Conservation (phyloP, 495 filamentous ascomycete species). For the Lindgomyces ingoldianus region DNA sequence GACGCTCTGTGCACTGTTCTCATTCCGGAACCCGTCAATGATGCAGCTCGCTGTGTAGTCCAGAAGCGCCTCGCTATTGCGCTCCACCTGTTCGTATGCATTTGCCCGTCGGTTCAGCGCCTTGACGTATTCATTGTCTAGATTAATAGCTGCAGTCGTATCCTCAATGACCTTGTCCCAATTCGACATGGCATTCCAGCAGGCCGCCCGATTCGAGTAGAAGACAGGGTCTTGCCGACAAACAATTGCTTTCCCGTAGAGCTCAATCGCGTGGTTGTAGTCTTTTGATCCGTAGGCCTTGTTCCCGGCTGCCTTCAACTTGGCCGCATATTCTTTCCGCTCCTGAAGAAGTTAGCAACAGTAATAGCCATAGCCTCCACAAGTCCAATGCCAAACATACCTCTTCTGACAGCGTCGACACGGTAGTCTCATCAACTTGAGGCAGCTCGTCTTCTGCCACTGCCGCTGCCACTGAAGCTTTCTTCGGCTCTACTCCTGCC, state of each 20-base stretch:
- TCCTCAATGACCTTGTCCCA: constrained; percentile 98
- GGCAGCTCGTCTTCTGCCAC: constrained; percentile 77
- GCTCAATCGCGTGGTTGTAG: constrained; percentile 84
- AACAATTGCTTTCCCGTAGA: constrained; percentile 92
- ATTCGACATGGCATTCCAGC: constrained; percentile 85
- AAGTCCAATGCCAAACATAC: too few species aligned
- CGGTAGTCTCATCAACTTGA: constrained; percentile 76
- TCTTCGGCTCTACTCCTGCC: constrained; percentile 46
- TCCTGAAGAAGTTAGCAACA: constrained; percentile 51
- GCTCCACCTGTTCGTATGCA: constrained; percentile 88
- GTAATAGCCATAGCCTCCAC: too few species aligned
- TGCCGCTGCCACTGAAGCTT: constrained; percentile 57
- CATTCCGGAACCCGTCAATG: constrained; percentile 92
- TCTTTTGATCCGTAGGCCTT: constrained; percentile 93
- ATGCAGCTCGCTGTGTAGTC: constrained; percentile 99
- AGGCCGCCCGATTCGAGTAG: constrained; percentile 97
- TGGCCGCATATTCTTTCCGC: constrained; percentile 79
- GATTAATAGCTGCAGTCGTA: constrained; percentile 86
- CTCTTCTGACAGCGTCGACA: constrained; percentile 68
- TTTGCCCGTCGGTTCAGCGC: constrained; percentile 93
- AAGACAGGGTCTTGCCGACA: constrained; percentile 98
- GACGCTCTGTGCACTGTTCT: constrained; percentile 80
- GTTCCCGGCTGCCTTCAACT: constrained; percentile 93
- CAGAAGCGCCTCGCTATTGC: constrained; percentile 90
- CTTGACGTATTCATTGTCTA: constrained; percentile 96